These are phyloP conservation scores for Stachybotrys chartarum DNA, from an alignment of 2,329 filamentous ascomycete genomes.

Conservation along the genomic window DNA sequence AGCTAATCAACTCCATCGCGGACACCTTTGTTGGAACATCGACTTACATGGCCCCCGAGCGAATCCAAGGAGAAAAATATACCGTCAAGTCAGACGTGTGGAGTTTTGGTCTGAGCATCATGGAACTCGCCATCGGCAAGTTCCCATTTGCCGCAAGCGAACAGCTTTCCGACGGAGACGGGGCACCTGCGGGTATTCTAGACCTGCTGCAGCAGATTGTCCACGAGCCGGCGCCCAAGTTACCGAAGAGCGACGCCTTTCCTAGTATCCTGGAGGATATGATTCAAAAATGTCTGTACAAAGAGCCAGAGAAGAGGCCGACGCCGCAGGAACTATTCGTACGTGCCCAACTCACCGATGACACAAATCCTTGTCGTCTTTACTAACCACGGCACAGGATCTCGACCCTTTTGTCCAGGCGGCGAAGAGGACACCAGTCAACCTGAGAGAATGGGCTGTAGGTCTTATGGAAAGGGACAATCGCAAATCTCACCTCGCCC, in stretches of 20 bases:
- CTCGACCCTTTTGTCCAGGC: slow-evolving; percentile 92
- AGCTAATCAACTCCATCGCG: slow-evolving; percentile 94
- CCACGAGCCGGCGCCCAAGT: slow-evolving; percentile 83
- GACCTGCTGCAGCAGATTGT: slow-evolving; percentile 97
- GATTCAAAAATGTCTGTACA: slow-evolving; percentile 91
- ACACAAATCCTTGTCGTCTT: too few species aligned
- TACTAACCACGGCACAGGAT: slow-evolving; percentile 49
- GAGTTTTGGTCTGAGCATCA: slow-evolving; percentile 92
- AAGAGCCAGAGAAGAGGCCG: slow-evolving; percentile 79
- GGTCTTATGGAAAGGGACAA: slow-evolving; percentile 92
- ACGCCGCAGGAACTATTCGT: slow-evolving; percentile 92
- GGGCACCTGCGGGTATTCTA: slow-evolving; percentile 86
- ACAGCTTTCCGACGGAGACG: slow-evolving; percentile 63
- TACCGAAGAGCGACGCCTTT: slow-evolving; percentile 97
- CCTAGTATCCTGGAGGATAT: slow-evolving; percentile 92
- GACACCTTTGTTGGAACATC: slow-evolving; percentile 98
- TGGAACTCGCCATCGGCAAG: slow-evolving; percentile 96
- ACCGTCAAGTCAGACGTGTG: slow-evolving; percentile 98
- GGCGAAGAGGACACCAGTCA: slow-evolving; percentile 91
- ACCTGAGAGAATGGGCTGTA: slow-evolving; percentile 88
- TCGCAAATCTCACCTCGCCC: slow-evolving; percentile 86
- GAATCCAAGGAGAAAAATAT: slow-evolving; percentile 94
- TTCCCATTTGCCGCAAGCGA: slow-evolving; percentile 84
- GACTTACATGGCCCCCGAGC: slow-evolving; percentile 98
- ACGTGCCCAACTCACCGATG: slow-evolving; percentile 27